Conservation (phyloP, 2,329 filamentous ascomycete species). For the Metarhizium robertsii region DNA sequence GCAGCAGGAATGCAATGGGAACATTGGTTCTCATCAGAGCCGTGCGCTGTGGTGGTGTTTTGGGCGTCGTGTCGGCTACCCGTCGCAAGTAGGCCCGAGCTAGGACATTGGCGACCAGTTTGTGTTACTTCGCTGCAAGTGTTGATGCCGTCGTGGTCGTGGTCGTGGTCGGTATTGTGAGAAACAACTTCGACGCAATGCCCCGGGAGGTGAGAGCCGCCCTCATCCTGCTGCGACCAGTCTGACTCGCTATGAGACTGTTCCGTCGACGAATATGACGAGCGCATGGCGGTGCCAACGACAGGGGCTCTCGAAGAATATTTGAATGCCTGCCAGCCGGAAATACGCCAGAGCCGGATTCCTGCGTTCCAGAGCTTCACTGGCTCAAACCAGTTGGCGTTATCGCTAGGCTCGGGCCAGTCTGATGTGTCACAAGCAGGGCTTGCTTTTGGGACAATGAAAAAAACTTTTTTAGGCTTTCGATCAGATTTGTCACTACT, state of each 20-base stretch:
- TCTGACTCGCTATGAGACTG: not conserved
- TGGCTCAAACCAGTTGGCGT: not conserved
- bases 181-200: not conserved
- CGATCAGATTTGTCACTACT: not conserved
- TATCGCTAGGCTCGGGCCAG: not conserved
- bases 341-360: not conserved
- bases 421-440: constrained; percentile 5
- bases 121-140: not conserved
- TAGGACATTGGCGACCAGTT: constrained; percentile 1
- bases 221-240: constrained; percentile 3
- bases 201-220: not conserved
- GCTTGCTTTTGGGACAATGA: constrained; percentile 1
- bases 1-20: not conserved
- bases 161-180: not conserved
- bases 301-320: not conserved
- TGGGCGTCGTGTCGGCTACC: constrained; percentile 7
- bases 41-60: constrained; percentile 1
- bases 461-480: not conserved
- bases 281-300: constrained; percentile 2
- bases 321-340: not conserved
- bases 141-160: not conserved
- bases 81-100: constrained; percentile 1
- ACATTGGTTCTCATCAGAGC: not conserved
- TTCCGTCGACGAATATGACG: not conserved
- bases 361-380: constrained; percentile 1